Conservation (phyloP, 371 early-diverging fungal genomes). For the Apophysomyces sp. region DNA sequence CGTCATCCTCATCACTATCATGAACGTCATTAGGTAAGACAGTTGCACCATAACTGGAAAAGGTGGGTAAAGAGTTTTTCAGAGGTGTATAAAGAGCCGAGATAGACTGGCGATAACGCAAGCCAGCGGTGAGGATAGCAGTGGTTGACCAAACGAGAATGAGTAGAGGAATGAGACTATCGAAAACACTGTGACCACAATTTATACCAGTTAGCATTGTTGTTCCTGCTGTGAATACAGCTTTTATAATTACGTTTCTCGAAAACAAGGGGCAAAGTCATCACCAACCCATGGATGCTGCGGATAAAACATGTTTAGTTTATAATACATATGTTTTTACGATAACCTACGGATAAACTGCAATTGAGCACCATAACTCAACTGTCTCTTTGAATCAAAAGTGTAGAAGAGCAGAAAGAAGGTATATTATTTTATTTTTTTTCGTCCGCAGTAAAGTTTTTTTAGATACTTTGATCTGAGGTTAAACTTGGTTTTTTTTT, state of each 20-base stretch:
- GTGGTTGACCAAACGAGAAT: conserved; percentile 9
- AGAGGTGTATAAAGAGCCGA: conserved; percentile 6
- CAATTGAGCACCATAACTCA: conserved; percentile 2
- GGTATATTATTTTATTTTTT: neutral
- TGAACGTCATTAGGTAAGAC: neutral
- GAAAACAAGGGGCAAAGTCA: conserved; percentile 18
- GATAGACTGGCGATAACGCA: conserved; percentile 7
- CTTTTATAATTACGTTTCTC: conserved; percentile 12
- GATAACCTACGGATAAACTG: conserved; percentile 15
- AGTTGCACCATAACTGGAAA: conserved; percentile 18
- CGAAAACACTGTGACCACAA: conserved; percentile 11
- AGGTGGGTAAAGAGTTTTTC: neutral
- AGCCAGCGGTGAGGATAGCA: neutral
- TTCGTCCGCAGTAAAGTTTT: neutral
- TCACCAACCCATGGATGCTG: conserved; percentile 6
- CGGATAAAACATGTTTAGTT: neutral
- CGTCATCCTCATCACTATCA: conserved; percentile 9
- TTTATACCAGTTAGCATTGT: too few relatives aligned
- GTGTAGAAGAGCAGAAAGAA: neutral
- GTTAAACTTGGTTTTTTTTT: neutral
- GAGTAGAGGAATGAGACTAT: conserved; percentile 11
- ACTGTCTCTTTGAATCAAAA: neutral
- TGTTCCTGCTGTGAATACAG: too few relatives aligned
- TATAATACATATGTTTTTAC: neutral
- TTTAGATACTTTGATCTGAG: neutral